Conservation (phyloP, 345 rosid species). For the Streptanthus diversifolius region DNA sequence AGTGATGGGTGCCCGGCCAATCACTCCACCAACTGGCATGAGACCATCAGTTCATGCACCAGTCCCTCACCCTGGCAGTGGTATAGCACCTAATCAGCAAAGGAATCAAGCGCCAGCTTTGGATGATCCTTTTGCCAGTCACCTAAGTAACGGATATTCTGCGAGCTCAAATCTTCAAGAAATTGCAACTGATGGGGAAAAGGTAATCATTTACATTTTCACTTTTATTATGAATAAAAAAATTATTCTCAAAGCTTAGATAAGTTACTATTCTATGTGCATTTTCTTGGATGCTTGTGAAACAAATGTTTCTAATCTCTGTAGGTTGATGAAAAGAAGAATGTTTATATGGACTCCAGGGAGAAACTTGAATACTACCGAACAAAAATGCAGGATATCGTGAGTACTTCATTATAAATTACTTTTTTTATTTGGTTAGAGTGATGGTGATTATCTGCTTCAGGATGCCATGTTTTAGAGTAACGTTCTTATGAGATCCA, state of each 20-base stretch:
- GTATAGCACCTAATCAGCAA: conserved; percentile 46
- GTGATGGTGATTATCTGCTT: background rate
- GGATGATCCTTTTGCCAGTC: conserved; percentile 61
- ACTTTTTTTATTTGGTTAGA: conserved; percentile 9
- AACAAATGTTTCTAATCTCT: conserved; percentile 10
- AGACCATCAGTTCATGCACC: conserved; percentile 65
- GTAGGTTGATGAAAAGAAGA: conserved; percentile 61
- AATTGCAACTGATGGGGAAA: conserved; percentile 47
- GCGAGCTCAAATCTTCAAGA: conserved; percentile 44
- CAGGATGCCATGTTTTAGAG: background rate
- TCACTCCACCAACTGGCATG: conserved; percentile 50
- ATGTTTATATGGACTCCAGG: conserved; percentile 71
- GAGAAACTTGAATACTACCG: conserved; percentile 95
- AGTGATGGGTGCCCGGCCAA: conserved; percentile 50
- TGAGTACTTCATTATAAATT: conserved; percentile 47
- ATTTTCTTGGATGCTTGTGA: conserved; percentile 19
- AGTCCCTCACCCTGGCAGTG: conserved; percentile 44
- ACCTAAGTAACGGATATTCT: conserved; percentile 41
- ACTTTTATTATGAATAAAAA: background rate
- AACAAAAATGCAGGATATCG: conserved; percentile 92
- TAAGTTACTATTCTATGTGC: conserved; percentile 7
- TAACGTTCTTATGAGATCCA: conserved; percentile 1
- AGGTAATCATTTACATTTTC: conserved; percentile 42
- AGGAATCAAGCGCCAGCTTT: conserved; percentile 43
- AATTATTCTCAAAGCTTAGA: background rate